phyloP scores from a whole-genome alignment of 176 grass and related monocot species.

The Triticum monococcum region DNA sequence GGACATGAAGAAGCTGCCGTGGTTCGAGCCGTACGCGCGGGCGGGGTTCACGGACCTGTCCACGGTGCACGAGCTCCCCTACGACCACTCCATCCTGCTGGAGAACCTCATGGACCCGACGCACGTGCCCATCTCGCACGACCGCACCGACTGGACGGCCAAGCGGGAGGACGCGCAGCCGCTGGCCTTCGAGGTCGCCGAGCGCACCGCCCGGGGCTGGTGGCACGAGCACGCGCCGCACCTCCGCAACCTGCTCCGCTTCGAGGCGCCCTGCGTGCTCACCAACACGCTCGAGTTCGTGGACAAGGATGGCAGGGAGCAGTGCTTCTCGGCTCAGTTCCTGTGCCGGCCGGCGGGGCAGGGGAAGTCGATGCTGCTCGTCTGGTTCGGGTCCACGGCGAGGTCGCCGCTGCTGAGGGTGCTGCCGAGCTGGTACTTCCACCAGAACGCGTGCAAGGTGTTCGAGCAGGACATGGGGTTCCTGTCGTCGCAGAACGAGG shows the following conservation, averaged over 20 bases:
- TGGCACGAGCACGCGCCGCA: constrained; percentile 28
- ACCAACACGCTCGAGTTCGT: constrained; percentile 63
- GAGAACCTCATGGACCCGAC: constrained; percentile 98
- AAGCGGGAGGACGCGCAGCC: constrained; percentile 86
- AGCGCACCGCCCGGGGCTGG: constrained; percentile 61
- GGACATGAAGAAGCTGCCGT: constrained; percentile 55
- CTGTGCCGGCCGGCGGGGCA: constrained; percentile 78
- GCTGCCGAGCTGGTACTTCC: constrained; percentile 64
- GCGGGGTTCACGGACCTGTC: constrained; percentile 74
- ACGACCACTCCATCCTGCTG: constrained; percentile 97
- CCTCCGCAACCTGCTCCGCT: constrained; percentile 60
- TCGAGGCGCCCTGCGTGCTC: constrained; percentile 79
- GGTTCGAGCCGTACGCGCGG: constrained; percentile 72
- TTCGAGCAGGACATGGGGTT: constrained; percentile 99
- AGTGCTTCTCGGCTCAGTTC: constrained; percentile 76
- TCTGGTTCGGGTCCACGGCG: constrained; percentile 56
- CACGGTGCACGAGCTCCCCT: constrained; percentile 85
- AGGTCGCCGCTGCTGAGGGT: constrained; percentile 33
- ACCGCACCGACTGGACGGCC: constrained; percentile 92
- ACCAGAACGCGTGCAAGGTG: constrained; percentile 84
- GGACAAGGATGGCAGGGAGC: constrained; percentile 52
- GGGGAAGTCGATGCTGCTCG: constrained; percentile 82
- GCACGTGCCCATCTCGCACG: constrained; percentile 93
- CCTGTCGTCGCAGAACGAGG: constrained; percentile 94
- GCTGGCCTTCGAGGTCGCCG: constrained; percentile 73